A percentile compares a stretch with the other conserved stretches of the same genome.
Evolutionary conservation across 805 yeast genomes (phyloP).

Genomic region (Candida stauntonica): DNA sequence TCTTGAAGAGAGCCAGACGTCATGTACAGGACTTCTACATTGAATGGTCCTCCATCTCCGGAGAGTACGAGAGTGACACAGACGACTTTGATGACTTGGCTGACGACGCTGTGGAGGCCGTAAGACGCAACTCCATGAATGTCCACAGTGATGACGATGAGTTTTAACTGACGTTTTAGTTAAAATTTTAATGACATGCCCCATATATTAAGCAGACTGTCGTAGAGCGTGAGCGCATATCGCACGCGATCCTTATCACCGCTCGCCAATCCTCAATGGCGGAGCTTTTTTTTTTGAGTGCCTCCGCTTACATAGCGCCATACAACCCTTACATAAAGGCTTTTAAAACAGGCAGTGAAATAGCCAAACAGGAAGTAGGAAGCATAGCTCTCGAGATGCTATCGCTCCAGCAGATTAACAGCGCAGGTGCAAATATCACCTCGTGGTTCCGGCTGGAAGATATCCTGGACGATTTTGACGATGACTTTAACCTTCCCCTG

Average conservation of each 20-base stretch:
- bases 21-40: conserved; percentile 56
- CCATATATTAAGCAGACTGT: no score
- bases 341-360: no score
- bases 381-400: background rate
- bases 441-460: conserved; percentile 1
- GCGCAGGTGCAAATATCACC: no score
- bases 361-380: background rate
- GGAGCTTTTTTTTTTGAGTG: no score
- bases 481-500: conserved; percentile 31
- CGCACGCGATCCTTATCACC: background rate
- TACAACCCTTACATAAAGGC: no score
- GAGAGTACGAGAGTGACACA: conserved; percentile 43
- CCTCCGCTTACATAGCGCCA: no score
- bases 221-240: background rate
- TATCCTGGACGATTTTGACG: conserved; percentile 15
- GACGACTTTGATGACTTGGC: conserved; percentile 41
- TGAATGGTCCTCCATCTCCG: conserved; percentile 81
- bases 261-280: background rate
- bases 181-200: background rate
- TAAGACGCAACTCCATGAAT: conserved; percentile 20
- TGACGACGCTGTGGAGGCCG: conserved; percentile 20
- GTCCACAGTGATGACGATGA: conserved; percentile 7
- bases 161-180: conserved; percentile 2
- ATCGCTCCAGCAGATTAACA: no score
- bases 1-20: conserved; percentile 56